Base-by-base conservation (phyloP, 2,329 filamentous ascomycete species). In the Volutella citrinella region DNA sequence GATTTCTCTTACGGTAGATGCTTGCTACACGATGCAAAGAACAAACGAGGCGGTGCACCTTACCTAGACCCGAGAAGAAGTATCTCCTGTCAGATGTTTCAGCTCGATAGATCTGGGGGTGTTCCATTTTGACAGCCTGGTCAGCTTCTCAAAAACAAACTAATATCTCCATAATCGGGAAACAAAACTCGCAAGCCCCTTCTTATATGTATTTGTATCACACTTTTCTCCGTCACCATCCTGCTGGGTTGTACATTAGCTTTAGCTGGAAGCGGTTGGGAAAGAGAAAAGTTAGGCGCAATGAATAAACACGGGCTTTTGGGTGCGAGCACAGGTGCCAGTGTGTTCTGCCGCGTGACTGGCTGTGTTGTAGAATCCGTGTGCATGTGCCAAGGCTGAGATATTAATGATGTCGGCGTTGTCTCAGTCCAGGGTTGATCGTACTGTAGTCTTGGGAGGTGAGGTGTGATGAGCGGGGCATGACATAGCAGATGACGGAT, bases 1-100 rank as follows among this genome's bases (percentile, higher is more conserved):
- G 53, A 61, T 53, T 61, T 62, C 48, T 58, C 51, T 58, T 63
- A 63, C 48, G 52, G 56, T 56, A 59, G 48, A 59, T 54, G 52
- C 44, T 56, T 43, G 50, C 57, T 56, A 43, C 48, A 50, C 46
- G 48, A 54, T 53, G 47, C 40, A 45, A 51, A 37, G 38, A 46
- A 52, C 45, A 44, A 38, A 45, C 48, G 36, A 40, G 40, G 37
- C 45, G 32, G 44, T 50, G 40, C 42, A 52, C 46, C 45, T 49
- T 42, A 46, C 37, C 49, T 51, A 46, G 47, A 48, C 34, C 43
- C 43, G 43, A 40, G 36, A 40, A 51, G 43, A 56, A 43, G 40
- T 55, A 44, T n/a, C n/a, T n/a, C 40, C 40, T 42, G 44, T 34
- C 40, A 51, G 41, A 45, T 45, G 49, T 45, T 49, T 46, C 47